A percentile compares a stretch with the other conserved stretches of the same genome.
Evolutionary conservation across 805 yeast species (phyloP).

Genomic region (Komagataella mondaviorum): DNA sequence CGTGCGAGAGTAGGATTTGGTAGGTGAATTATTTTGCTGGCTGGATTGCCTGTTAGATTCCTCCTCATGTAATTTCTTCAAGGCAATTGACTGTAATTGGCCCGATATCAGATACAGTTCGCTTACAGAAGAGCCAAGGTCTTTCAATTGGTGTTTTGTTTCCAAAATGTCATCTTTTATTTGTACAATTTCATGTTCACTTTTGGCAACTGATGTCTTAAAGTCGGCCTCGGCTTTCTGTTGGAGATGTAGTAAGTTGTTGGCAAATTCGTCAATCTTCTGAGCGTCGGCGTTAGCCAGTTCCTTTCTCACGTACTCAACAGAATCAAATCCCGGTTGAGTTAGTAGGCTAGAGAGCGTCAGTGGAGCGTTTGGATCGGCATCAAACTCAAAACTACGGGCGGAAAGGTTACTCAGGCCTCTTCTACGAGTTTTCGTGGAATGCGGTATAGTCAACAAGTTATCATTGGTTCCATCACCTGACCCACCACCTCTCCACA

Average conservation of each 20-base stretch:
- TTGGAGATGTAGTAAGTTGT: slow-evolving; percentile 34
- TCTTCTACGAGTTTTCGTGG: background rate
- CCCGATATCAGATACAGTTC: slow-evolving; percentile 47
- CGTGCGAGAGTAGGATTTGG: slow-evolving; percentile 7
- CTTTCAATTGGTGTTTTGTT: slow-evolving; percentile 54
- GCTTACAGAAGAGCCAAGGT: slow-evolving; percentile 43
- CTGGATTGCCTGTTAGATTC: slow-evolving; percentile 9
- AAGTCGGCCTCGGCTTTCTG: slow-evolving; percentile 40
- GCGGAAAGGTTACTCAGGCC: background rate
- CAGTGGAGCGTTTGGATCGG: background rate
- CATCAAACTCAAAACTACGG: background rate
- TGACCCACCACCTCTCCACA: background rate
- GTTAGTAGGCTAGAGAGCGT: background rate
- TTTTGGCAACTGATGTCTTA: slow-evolving; percentile 43
- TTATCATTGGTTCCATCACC: background rate
- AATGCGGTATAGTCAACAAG: background rate
- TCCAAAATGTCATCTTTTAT: slow-evolving; percentile 45
- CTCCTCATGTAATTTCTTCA: slow-evolving; percentile 36
- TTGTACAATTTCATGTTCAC: slow-evolving; percentile 45
- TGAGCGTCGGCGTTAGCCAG: slow-evolving; percentile 55
- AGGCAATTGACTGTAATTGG: slow-evolving; percentile 46
- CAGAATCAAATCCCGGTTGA: slow-evolving; percentile 29
- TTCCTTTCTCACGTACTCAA: slow-evolving; percentile 30
- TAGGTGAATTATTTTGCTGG: slow-evolving; percentile 2
- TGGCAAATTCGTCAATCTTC: slow-evolving; percentile 59